These are phyloP conservation scores for Magnolia kwangsiensis DNA, from an alignment of 164 flowering plant species.

Conservation along the genomic window DNA sequence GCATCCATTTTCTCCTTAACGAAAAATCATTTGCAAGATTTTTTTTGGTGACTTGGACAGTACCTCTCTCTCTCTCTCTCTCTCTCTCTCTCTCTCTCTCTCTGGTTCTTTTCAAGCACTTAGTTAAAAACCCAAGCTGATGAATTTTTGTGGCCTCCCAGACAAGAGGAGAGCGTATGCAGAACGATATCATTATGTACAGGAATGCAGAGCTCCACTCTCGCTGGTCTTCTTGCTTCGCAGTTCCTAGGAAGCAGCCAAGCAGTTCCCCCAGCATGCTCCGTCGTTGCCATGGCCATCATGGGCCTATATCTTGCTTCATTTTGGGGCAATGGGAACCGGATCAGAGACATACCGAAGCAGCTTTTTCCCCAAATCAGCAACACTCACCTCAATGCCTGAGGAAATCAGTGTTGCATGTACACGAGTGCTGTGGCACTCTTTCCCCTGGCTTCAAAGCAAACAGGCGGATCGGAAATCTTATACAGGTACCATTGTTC, in stretches of 20 bases:
- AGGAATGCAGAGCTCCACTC: conserved; percentile 98
- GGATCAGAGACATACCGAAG: conserved; percentile 57
- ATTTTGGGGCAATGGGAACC: conserved; percentile 80
- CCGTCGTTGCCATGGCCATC: conserved; percentile 93
- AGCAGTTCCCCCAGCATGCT: conserved; percentile 94
- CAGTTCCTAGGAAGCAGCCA: conserved; percentile 91
- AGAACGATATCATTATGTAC: conserved; percentile 86
- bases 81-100: too few species aligned
- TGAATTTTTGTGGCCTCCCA: conserved; percentile 16
- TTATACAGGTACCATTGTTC: too few species aligned
- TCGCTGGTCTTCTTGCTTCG: conserved; percentile 93
- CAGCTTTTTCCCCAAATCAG: conserved; percentile 30
- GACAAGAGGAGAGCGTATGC: conserved; percentile 81
- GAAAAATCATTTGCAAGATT: background rate
- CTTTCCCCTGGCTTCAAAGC: too few species aligned
- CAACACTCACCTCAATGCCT: conserved; percentile 2
- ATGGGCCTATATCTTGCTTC: conserved; percentile 94
- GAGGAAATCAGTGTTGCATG: background rate
- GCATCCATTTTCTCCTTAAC: background rate
- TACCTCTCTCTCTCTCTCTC: too few species aligned
- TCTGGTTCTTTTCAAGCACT: too few species aligned
- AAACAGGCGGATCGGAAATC: too few species aligned
- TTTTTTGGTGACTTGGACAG: background rate
- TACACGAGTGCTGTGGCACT: too few species aligned
- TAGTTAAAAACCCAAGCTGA: background rate